Evolutionary conservation across 1,284 basidiomycete species (phyloP).

Genomic region (Schizophyllum amplum): DNA sequence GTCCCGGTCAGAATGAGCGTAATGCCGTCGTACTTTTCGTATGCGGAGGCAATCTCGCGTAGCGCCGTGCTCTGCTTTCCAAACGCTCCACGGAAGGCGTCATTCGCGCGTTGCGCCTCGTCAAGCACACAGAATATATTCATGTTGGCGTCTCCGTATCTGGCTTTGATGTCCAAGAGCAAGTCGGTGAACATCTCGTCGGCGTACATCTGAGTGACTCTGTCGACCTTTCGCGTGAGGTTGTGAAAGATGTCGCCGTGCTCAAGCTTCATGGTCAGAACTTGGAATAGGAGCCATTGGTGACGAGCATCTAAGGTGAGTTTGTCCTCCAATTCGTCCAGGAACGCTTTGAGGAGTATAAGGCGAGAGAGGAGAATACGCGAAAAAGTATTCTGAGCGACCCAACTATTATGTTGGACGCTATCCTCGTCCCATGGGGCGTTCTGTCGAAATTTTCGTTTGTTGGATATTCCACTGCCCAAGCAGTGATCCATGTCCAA

Average conservation of each 20-base stretch:
- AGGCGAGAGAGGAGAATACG: neutral
- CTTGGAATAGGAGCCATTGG: neutral
- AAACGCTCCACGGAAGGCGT: neutral
- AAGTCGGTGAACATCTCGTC: neutral
- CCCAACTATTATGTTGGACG: neutral
- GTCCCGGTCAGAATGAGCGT: neutral
- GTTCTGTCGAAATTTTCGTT: neutral
- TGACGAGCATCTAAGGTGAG: neutral
- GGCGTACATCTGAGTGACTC: neutral
- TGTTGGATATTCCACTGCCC: neutral
- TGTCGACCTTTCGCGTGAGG: neutral
- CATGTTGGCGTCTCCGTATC: neutral
- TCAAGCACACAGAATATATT: neutral
- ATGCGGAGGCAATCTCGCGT: neutral
- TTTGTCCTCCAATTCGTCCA: neutral
- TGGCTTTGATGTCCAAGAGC: neutral
- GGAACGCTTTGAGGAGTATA: neutral
- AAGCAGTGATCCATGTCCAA: constrained; percentile 1
- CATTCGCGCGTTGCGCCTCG: neutral
- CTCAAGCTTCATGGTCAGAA: neutral
- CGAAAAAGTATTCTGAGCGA: neutral
- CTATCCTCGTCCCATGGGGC: neutral
- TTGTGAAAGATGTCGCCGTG: neutral
- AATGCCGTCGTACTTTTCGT: neutral
- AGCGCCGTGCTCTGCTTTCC: neutral